These are phyloP conservation scores for Furcasterigmium furcatum DNA, from an alignment of 2,329 filamentous ascomycete species.

Conservation along the genomic window DNA sequence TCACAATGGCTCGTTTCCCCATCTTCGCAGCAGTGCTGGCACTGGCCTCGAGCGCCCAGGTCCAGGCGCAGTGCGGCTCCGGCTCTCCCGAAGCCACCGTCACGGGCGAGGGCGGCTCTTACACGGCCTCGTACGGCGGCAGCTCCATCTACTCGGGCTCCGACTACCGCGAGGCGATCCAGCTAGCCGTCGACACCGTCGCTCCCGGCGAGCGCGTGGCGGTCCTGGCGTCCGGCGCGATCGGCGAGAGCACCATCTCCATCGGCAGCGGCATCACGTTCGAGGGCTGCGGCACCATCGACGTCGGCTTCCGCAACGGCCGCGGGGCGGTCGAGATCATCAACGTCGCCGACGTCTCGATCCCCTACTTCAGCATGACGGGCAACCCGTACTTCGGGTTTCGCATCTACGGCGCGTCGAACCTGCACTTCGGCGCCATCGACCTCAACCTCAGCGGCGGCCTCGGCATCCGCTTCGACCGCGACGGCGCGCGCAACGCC, in stretches of 20 bases:
- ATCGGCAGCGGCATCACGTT: conserved; percentile 52
- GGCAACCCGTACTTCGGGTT: conserved; percentile 56
- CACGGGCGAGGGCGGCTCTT: conserved; percentile 40
- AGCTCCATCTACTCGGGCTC: conserved; percentile 46
- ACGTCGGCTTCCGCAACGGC: conserved; percentile 35
- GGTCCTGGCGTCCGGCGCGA: conserved; percentile 51
- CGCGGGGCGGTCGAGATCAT: conserved; percentile 53
- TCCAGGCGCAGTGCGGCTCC: conserved; percentile 42
- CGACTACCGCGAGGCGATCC: conserved; percentile 52
- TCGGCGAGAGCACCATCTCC: conserved; percentile 47
- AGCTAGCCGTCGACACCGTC: conserved; percentile 49
- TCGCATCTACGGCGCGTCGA: conserved; percentile 48
- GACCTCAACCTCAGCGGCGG: conserved; percentile 53
- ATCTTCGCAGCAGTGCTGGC: conserved; percentile 37
- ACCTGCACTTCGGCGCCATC: conserved; percentile 46
- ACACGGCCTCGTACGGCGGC: conserved; percentile 39
- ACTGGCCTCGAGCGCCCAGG: conserved; percentile 29
- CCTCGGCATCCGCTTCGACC: conserved; percentile 55
- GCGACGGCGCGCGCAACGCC: conserved; percentile 46
- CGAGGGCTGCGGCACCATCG: conserved; percentile 56
- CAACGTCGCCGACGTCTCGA: conserved; percentile 44
- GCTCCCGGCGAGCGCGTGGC: conserved; percentile 47
- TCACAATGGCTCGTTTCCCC: conserved; percentile 29
- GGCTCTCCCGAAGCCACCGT: conserved; percentile 43
- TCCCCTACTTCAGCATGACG: conserved; percentile 55